Base-by-base conservation (phyloP, 1,284 basidiomycete genomes). In the Ganoderma resinaceum region DNA sequence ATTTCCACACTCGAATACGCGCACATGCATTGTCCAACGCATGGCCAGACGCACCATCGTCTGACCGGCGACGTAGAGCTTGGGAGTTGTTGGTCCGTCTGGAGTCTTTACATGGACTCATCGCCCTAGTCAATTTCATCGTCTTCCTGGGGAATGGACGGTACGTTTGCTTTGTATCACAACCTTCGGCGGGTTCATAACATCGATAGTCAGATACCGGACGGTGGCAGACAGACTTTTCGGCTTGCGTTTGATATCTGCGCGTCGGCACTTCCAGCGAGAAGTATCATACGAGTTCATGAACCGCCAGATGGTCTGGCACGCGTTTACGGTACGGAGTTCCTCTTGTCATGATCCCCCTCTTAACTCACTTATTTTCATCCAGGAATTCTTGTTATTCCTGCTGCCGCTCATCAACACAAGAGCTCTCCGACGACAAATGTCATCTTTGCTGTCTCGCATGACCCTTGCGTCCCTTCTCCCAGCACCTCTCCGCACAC, bases 221-320 rank as follows among this genome's bases (percentile, higher is more conserved):
- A 94, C 95, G 7, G 80, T 97, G 26, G 84, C 92, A 16, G 96
- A 98, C 78, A 85, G 98, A 53, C 68, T 97, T 18, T 83, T 99
- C n/a, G 83, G 85, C 20, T 87, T 99, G 83, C 84, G 87, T 33
- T 87, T 99, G 2, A 87, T 92, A 0, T 94, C 97, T 11, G 87
- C 94, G 0, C 87, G 89, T 46, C 83, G 88, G 61, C 86, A 92
- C 38, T 86, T 92, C 61, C 90, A 89, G 70, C 89, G 94, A 18
- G 93, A 97, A 76, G 94, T 99, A 62, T 97, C 95, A 75, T 99
- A 99, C 80, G 98, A 99, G 78, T 99, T 97, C 77, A 95, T 99
- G 92, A 99, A 99, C 76, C 92, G 98, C 66, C 98, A 99, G 81
- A 94, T 99, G 86, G 97, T 99, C 64, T 99, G 98, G 98, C 95